Evolutionary conservation across 345 rosid species (phyloP), one percentile per base, ranked within the genome.

Genomic region (Boechera divaricarpa): DNA sequence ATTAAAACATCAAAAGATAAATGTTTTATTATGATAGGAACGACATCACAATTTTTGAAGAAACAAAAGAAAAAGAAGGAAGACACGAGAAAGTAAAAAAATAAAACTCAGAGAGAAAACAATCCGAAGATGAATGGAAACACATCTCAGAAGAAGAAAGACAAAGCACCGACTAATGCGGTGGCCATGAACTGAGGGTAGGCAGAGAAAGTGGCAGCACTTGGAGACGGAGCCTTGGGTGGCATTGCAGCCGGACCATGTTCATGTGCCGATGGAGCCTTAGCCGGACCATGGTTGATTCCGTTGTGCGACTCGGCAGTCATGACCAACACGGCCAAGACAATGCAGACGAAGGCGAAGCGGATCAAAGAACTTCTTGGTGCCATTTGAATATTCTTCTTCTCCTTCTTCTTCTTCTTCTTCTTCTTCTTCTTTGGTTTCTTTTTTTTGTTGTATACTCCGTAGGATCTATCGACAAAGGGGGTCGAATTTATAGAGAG

Each of bases 241-340:
- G 72, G 79, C 1, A 52, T 4, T 7, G 35, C 12, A 65, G 67
- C 76, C 1, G 66, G 51, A 13, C 55, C 68, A 9, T 61, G 60
- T 18, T 3, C 36, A 13, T 54, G 65, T 33, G 71, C 2, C 29
- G 31, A 1, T 0, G 79, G 75, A 69, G 80, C 75, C 35, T 0
- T 33, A 26, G 64, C 41, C 3, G 80, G 42, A 13, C 10, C 67
- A 47, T 77, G 80, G 51, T 0, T 0, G 4, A 0, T 0, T 1
- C 69, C 77, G 7, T 10, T 3, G 63, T 78, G 81, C 1, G 73
- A 72, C 67, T 72, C 52, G 1, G 73, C 74, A 24, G 64, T 60
- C 77, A 73, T 78, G 58, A 67, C 70, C 78, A 78, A 8, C 4
- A 73, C 74, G 57, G 78, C 81, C 70, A 78, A 66, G 59, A 72